Evolutionary conservation across 345 rosid genomes (phyloP), one percentile per base, ranked within the genome.

Genomic region (Anastatica hierochuntica): DNA sequence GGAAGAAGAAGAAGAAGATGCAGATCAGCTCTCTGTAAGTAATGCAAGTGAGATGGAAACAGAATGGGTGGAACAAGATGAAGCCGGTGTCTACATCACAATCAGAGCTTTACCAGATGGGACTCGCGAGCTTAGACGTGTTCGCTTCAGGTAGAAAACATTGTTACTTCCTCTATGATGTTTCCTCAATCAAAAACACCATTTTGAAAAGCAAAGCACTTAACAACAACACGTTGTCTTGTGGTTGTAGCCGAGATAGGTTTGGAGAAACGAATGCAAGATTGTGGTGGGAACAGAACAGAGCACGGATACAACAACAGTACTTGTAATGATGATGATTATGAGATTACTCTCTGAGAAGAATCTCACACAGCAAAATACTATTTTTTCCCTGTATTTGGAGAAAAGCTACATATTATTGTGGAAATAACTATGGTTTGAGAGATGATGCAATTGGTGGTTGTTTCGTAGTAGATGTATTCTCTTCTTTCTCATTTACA

Each of bases 31-130:
- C 46, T 92, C 98, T 13, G 34, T 88, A 38, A 83, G 98, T 46
- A 84, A 84, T 79, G 95, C 96, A 4, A 90, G 98, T 56, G 98
- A 92, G 43, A 53, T 64, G 60, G 98, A 92, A 49, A 72, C 84
- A 4, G 96, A 92, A 72, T 88, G 98, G 97, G 86, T 90, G 6
- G 97, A 86, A 60, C 94, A 85, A 72, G 97, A 90, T 43, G 94
- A 90, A 70, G 84, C 86, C 0, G 97, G 97, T 29, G 88, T 90
- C n/a, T 90, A 90, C 64, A 82, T 90, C 60, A 90, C 95, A 8
- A 80, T 90, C 61, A 75, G 86, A 76, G 82, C 75, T 38, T 70
- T 81, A 42, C 88, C 84, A 11, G 82, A 84, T 48, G 95, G 95
- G 24, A 58, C 76, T 7, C 78, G 83, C n/a, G 97, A 90, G 72